Evolutionary conservation across 805 yeast genomes (phyloP), one percentile per base, ranked within the genome.

Genomic region (Nakazawaea populi): DNA sequence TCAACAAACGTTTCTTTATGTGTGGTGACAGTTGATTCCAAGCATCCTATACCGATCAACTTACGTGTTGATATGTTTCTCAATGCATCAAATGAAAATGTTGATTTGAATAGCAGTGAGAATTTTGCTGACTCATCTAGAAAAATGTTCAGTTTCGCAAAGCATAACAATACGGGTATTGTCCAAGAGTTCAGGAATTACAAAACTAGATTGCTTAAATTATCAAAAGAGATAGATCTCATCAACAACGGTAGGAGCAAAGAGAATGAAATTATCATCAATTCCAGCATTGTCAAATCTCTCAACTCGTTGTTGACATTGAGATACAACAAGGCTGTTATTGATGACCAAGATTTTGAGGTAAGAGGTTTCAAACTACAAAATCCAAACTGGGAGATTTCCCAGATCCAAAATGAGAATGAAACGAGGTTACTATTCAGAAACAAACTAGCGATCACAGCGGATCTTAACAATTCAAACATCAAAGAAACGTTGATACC

Each of bases 401-500:
- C 42, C 5, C 51, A 44, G 24, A 8, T 8, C 7, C 27, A 18
- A 9, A 9, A 27, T 6, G 41, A 11, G 8, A 34, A 5, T 14
- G 48, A 40, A 14, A 27, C 46, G 31, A 47, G 35, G 24, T 24
- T 47, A 27, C 14, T 35, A 14, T 51, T 44, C 34, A 35, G 41
- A 40, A 47, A 48, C 39, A 47, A 40, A n/a, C 34, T 51, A 31
- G 27, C 48, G n/a, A 40, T 74, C 24, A 56, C 63, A 36, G 72
- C 74, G 46, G 75, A 50, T 30, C 11, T 35, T 5, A 28, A 30
- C 8, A 38, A 42, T 27, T 14, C 34, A n/a, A 34, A 75, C 49
- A 69, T 76, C 42, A 69, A 67, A 52, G 74, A 79, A 47, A 80
- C 82, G 0, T 62, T 82, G 52, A 63, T 80, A 18, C 87, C 88